A percentile compares a stretch with the other conserved stretches of the same genome.
Evolutionary conservation across 371 early-diverging fungal genomes (phyloP).

Genomic region (Sporodiniella umbellata): DNA sequence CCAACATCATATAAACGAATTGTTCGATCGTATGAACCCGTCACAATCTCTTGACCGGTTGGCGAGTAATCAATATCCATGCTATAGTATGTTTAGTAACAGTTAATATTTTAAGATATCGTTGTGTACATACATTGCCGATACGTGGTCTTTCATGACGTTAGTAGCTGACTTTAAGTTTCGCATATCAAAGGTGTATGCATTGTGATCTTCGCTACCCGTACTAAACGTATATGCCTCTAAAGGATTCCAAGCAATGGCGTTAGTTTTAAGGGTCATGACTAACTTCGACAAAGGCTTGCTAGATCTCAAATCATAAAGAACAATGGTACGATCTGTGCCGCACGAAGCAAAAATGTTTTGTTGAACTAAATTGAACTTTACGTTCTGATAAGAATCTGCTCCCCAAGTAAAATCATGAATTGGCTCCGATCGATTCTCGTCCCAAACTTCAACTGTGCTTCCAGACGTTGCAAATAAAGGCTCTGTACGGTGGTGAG

Average conservation of each 20-base stretch:
- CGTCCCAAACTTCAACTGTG: constrained; percentile 92
- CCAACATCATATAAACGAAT: constrained; percentile 88
- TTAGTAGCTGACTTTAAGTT: constrained; percentile 81
- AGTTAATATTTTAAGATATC: background rate
- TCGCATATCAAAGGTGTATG: constrained; percentile 96
- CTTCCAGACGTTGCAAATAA: constrained; percentile 88
- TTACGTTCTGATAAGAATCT: constrained; percentile 90
- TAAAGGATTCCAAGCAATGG: constrained; percentile 97
- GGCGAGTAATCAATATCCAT: constrained; percentile 97
- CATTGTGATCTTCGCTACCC: constrained; percentile 95
- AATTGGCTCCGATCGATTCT: constrained; percentile 81
- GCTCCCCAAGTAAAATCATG: constrained; percentile 87
- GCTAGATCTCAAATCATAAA: constrained; percentile 90
- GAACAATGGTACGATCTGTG: constrained; percentile 87
- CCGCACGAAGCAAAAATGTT: constrained; percentile 89
- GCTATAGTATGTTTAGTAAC: constrained; percentile 30
- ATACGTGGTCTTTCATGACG: constrained; percentile 94
- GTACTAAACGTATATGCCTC: constrained; percentile 92
- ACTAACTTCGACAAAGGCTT: constrained; percentile 77
- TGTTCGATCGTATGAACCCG: constrained; percentile 94
- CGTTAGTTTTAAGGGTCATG: constrained; percentile 81
- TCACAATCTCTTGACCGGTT: constrained; percentile 96
- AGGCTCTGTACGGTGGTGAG: constrained; percentile 80
- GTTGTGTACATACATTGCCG: constrained; percentile 76
- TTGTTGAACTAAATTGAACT: constrained; percentile 93